These are phyloP conservation scores for Alternaria rosae DNA, from an alignment of 2,329 filamentous ascomycete genomes.

Conservation along the genomic window DNA sequence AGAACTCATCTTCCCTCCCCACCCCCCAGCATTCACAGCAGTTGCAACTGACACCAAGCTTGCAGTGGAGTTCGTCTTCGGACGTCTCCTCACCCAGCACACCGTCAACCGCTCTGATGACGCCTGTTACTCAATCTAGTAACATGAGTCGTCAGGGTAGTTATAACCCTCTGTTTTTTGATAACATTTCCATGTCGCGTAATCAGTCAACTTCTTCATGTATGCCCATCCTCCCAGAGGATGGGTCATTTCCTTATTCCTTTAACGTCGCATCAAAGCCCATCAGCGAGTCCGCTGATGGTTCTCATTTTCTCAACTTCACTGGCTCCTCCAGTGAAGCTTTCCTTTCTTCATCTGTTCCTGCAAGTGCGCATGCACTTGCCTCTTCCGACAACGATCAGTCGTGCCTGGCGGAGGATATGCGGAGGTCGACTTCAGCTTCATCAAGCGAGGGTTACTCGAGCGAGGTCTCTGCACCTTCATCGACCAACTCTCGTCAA, in stretches of 20 bases:
- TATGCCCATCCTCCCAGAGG: slow-evolving; percentile 47
- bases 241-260: slow-evolving; percentile 47
- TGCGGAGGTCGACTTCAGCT: slow-evolving; percentile 59
- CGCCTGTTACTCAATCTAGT: slow-evolving; percentile 49
- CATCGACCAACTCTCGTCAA: slow-evolving; percentile 55
- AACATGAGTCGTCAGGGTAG: slow-evolving; percentile 58
- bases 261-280: slow-evolving; percentile 43
- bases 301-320: slow-evolving; percentile 43
- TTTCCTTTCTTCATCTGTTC: slow-evolving; percentile 41
- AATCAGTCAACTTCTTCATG: slow-evolving; percentile 52
- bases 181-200: slow-evolving; percentile 54
- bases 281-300: slow-evolving; percentile 42
- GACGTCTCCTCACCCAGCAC: slow-evolving; percentile 50
- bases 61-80: slow-evolving; percentile 43
- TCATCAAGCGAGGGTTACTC: slow-evolving; percentile 45
- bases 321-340: slow-evolving; percentile 48
- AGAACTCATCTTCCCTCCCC: slow-evolving; percentile 30
- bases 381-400: slow-evolving; percentile 36
- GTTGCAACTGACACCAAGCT: slow-evolving; percentile 41
- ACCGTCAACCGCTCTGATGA: slow-evolving; percentile 47
- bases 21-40: slow-evolving; percentile 30
- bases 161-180: slow-evolving; percentile 51
- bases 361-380: slow-evolving; percentile 46
- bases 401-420: slow-evolving; percentile 55
- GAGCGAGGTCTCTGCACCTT: slow-evolving; percentile 55